Evolutionary conservation across 306 rosid species (phyloP), one percentile per base, ranked within the genome.

Genomic region (Acacia confusa): DNA sequence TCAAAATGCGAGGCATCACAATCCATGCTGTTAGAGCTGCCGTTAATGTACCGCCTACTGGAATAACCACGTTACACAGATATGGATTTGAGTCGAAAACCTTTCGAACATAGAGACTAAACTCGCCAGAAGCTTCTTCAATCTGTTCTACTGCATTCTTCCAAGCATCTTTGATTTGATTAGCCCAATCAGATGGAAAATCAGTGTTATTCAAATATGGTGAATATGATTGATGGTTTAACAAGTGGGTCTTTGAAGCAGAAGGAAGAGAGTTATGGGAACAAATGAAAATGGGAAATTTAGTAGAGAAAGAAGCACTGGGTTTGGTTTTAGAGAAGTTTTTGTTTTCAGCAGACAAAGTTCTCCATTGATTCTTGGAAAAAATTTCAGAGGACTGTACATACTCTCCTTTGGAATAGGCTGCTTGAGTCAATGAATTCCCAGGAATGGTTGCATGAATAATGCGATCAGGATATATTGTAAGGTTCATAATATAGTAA

Each of bases 1-100:
- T 87, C 78, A 93, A 86, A 84, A 95, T 72, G 87, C 77, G 87
- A 81, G 98, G 99, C 98, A 95, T 87, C 87, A 93, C 91, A 70
- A 85, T 20, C 99, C 99, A 95, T 79, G 91, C 99, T 85, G 92
- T 68, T 28, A 95, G 20, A 28, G 96, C 86, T 60, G 92, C 94
- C 64, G 87, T 83, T 57, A 92, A 79, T 41, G 95, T 88, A 67
- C 67, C 68, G 82, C 94, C 83, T 72, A 89, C 94, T 1, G 96
- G 97, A 88, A 88, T 86, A 73, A 89, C 63, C 74, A 85, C 90
- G 70, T 85, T 58, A 41, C 81, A 83, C 44, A 93, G 90, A 84
- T 90, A 89, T 0, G 98, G 96, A 84, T 93, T 87, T 4, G 92
- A 79, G 81, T 93, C 93, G 22, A 95, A 67, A 66, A 92, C 78